Conservation (phyloP, 2,329 filamentous ascomycete genomes). For the Gliomastix tumulicola region DNA sequence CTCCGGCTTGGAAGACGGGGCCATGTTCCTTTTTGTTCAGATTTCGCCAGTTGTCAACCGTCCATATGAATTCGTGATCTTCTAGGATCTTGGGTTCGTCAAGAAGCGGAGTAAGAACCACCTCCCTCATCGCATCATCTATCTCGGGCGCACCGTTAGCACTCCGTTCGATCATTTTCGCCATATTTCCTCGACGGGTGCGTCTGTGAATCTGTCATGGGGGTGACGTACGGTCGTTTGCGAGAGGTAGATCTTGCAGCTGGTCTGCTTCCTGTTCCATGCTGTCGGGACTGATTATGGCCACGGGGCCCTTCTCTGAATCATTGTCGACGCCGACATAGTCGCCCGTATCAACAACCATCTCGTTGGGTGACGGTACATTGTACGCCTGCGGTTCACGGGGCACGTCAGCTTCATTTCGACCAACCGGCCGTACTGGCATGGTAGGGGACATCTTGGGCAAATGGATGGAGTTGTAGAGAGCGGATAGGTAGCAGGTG, state of each 20-base stretch:
- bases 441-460: constrained; percentile 9
- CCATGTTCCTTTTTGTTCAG: constrained; percentile 78
- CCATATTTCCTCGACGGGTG: too few species aligned
- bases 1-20: constrained; percentile 78
- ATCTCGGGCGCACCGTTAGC: too few species aligned
- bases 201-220: too few species aligned
- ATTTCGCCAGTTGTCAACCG: constrained; percentile 74
- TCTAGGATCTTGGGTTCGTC: constrained; percentile 76
- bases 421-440: too few species aligned
- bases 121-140: constrained; percentile 82
- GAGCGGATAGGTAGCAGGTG: too few species aligned
- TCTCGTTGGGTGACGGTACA: constrained; percentile 48
- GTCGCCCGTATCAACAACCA: constrained; percentile 49
- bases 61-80: constrained; percentile 76
- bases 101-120: constrained; percentile 63
- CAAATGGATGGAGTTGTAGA: not conserved
- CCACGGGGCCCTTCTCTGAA: constrained; percentile 42
- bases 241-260: constrained; percentile 39
- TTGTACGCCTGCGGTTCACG: constrained; percentile 32
- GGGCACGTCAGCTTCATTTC: constrained; percentile 15
- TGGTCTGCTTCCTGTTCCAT: constrained; percentile 40
- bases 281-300: constrained; percentile 48
- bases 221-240: constrained; percentile 43
- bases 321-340: constrained; percentile 42
- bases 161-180: too few species aligned